These are phyloP conservation scores for Backusella psychrophila DNA, from an alignment of 192 early-diverging fungal genomes.

Conservation along the genomic window DNA sequence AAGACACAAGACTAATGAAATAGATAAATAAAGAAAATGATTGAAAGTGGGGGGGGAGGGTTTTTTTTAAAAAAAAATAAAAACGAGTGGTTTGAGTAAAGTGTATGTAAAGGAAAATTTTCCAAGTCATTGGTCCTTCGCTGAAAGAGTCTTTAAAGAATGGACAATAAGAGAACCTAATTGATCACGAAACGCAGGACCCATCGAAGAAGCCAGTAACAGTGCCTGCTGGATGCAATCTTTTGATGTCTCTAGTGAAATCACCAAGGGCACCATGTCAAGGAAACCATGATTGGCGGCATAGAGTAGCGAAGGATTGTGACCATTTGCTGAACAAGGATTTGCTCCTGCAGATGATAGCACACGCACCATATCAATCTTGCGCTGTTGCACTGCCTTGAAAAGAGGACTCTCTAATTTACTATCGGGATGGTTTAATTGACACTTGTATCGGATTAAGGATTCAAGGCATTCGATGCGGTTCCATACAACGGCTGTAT, in stretches of 20 bases:
- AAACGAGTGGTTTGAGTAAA: background rate
- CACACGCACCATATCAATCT: slow-evolving; percentile 27
- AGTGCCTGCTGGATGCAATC: slow-evolving; percentile 24
- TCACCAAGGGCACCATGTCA: slow-evolving; percentile 21
- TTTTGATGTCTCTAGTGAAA: slow-evolving; percentile 20
- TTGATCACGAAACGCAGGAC: slow-evolving; percentile 2
- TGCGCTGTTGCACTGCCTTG: slow-evolving; percentile 31
- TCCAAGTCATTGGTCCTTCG: background rate
- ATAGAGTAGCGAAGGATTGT: slow-evolving; percentile 22
- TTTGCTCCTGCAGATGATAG: slow-evolving; percentile 16
- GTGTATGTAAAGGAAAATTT: background rate
- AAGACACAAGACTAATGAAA: background rate
- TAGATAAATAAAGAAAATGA: background rate
- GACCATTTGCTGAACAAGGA: slow-evolving; percentile 11
- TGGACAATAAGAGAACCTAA: background rate
- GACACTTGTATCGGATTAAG: slow-evolving; percentile 12
- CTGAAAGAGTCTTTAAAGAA: background rate
- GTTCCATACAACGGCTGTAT: slow-evolving; percentile 28
- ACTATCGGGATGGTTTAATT: background rate
- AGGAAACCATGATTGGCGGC: slow-evolving; percentile 29
- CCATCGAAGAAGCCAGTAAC: slow-evolving; percentile 1
- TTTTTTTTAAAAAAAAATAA: no score
- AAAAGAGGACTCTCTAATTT: slow-evolving; percentile 10
- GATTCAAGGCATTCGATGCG: slow-evolving; percentile 22
- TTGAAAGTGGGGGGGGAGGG: background rate